Percentiles rank a stretch among this genome's conserved stretches.
phyloP scores from a whole-genome alignment of 2,329 filamentous ascomycete genomes.

The Claviceps fusiformis region DNA sequence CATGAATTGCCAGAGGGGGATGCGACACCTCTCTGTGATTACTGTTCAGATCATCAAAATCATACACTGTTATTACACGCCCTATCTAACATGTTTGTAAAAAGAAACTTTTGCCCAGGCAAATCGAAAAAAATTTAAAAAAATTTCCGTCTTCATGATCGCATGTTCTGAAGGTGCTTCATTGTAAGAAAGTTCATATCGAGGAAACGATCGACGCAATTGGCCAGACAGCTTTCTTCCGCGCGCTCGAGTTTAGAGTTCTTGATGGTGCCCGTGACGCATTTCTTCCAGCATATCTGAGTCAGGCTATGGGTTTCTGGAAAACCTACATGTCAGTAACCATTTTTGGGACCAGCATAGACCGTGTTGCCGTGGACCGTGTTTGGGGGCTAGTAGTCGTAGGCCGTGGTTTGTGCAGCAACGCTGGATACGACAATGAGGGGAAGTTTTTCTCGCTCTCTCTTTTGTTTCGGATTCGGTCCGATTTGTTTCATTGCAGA shows the following conservation, averaged over 20 bases:
- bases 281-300: slow-evolving; percentile 91
- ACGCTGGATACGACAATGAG: not conserved
- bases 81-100: too few relatives aligned
- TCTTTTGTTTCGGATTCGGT: too few relatives aligned
- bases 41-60: too few relatives aligned
- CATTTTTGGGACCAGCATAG: not conserved
- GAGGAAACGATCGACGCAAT: slow-evolving; percentile 89
- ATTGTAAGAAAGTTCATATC: slow-evolving; percentile 79
- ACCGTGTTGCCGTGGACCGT: not conserved
- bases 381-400: too few relatives aligned
- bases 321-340: not conserved
- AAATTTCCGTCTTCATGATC: slow-evolving; percentile 12
- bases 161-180: slow-evolving; percentile 61
- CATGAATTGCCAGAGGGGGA: too few relatives aligned
- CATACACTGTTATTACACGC: too few relatives aligned
- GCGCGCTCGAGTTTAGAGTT: slow-evolving; percentile 56
- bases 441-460: too few relatives aligned
- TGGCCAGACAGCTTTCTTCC: slow-evolving; percentile 75
- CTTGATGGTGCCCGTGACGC: slow-evolving; percentile 62
- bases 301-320: slow-evolving; percentile 41
- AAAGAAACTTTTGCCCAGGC: too few relatives aligned
- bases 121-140: too few relatives aligned
- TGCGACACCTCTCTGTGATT: too few relatives aligned
- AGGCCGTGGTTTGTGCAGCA: not conserved
- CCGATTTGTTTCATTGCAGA: too few relatives aligned